phyloP scores from a whole-genome alignment of 2,329 filamentous ascomycete genomes.

The Aspergillus bombycis region DNA sequence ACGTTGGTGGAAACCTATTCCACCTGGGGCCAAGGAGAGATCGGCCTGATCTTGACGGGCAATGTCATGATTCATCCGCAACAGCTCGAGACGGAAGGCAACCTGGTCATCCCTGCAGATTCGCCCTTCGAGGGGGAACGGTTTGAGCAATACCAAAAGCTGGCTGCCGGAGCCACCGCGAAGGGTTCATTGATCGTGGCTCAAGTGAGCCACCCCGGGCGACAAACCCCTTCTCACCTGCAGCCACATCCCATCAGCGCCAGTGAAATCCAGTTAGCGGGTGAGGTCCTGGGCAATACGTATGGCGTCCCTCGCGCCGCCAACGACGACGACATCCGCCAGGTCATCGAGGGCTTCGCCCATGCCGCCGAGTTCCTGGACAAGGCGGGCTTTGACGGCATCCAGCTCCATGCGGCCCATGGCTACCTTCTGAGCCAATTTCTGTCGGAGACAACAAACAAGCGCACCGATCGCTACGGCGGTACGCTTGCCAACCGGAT shows the following conservation, averaged over 20 bases:
- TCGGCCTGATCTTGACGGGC: conserved; percentile 53
- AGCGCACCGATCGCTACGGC: no score
- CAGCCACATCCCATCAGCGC: conserved; percentile 56
- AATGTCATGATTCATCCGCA: conserved; percentile 68
- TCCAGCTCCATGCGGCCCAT: no score
- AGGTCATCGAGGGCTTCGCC: conserved; percentile 34
- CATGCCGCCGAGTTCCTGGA: no score
- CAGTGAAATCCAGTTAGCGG: conserved; percentile 52
- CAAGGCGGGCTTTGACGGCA: no score
- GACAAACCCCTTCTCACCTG: conserved; percentile 53
- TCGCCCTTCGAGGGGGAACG: conserved; percentile 57
- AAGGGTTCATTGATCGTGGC: conserved; percentile 61
- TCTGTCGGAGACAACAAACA: no score
- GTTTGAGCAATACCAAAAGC: conserved; percentile 61
- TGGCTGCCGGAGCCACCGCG: conserved; percentile 59
- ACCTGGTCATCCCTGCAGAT: conserved; percentile 61
- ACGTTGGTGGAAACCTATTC: conserved; percentile 62
- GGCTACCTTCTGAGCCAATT: no score
- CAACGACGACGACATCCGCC: conserved; percentile 45
- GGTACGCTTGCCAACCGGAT: no score
- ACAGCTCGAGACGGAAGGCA: conserved; percentile 59
- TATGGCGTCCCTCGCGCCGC: conserved; percentile 42
- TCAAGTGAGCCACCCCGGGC: conserved; percentile 66
- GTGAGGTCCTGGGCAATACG: conserved; percentile 31
- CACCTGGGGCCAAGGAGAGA: conserved; percentile 62